These are phyloP conservation scores for Luffa aegyptiaca DNA, from an alignment of 306 rosid genomes.

Conservation along the genomic window DNA sequence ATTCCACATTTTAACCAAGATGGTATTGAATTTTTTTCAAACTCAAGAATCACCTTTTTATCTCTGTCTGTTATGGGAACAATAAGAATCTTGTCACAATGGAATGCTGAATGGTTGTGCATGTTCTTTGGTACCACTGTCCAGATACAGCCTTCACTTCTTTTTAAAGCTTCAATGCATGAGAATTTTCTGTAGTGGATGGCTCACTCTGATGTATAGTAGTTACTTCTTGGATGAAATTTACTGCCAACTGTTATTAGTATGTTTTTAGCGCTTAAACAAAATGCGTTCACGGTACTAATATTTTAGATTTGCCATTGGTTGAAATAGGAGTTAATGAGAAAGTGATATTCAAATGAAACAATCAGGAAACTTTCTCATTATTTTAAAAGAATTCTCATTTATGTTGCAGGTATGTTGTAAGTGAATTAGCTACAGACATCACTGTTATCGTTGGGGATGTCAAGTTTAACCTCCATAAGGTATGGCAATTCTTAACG, in stretches of 20 bases:
- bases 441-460: slow-evolving; percentile 51
- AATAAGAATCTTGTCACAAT: not conserved
- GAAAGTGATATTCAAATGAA: not conserved
- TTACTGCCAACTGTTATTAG: not conserved
- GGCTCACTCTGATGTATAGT: not conserved
- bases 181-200: not conserved
- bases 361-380: not conserved
- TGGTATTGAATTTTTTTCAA: not conserved
- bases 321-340: not conserved
- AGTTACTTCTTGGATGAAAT: not conserved
- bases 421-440: slow-evolving; percentile 79
- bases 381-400: slow-evolving; percentile 5
- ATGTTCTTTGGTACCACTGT: not conserved
- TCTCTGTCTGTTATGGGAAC: not conserved
- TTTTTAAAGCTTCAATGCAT: not conserved
- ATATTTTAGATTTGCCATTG: not conserved
- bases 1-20: not conserved
- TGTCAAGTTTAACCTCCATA: slow-evolving; percentile 68
- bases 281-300: not conserved
- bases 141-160: not conserved
- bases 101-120: slow-evolving; percentile 6
- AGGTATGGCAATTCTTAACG: slow-evolving; percentile 30
- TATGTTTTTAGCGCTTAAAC: not conserved
- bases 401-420: slow-evolving; percentile 59
- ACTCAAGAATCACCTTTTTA: slow-evolving; percentile 4